Evolutionary conservation across 805 yeast genomes (phyloP).

Genomic region (Candida schatavii): DNA sequence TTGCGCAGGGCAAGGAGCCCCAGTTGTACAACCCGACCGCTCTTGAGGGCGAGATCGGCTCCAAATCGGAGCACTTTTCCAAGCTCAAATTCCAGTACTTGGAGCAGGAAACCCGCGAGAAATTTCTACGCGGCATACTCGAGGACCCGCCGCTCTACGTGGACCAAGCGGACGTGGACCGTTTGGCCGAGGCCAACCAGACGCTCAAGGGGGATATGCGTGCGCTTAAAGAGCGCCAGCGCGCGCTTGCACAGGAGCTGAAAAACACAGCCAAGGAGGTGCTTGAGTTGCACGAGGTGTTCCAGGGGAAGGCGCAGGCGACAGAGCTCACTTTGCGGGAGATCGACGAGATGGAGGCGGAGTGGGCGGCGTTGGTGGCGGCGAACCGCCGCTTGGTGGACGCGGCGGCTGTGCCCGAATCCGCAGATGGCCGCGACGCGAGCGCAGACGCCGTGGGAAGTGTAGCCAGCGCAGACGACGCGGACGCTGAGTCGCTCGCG

Average conservation of each 20-base stretch:
- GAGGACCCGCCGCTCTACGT: constrained; percentile 25
- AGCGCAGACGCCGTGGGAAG: background rate
- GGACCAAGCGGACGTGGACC: constrained; percentile 31
- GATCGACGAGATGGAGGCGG: constrained; percentile 18
- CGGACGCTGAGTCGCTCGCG: background rate
- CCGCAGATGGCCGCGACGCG: background rate
- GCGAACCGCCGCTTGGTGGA: background rate
- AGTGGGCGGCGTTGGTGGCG: constrained; percentile 13
- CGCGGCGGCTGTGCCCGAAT: background rate
- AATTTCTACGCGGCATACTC: constrained; percentile 54
- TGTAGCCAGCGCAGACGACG: background rate
- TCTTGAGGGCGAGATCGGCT: constrained; percentile 32
- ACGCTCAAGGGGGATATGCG: constrained; percentile 24
- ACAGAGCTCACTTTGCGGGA: constrained; percentile 15
- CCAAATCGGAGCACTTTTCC: constrained; percentile 43
- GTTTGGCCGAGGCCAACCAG: constrained; percentile 21
- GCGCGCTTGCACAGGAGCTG: constrained; percentile 16
- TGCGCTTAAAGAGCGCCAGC: constrained; percentile 16
- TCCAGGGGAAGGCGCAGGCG: constrained; percentile 1
- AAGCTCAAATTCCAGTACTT: constrained; percentile 62
- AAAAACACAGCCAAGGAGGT: constrained; percentile 1
- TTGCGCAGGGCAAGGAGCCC: background rate
- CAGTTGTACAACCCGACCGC: constrained; percentile 25
- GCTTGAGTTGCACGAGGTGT: constrained; percentile 4
- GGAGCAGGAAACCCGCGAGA: constrained; percentile 71